Evolutionary conservation across 2,329 filamentous ascomycete species (phyloP), one percentile per base, ranked within the genome.

Genomic region (Aspergillus bombycis): DNA sequence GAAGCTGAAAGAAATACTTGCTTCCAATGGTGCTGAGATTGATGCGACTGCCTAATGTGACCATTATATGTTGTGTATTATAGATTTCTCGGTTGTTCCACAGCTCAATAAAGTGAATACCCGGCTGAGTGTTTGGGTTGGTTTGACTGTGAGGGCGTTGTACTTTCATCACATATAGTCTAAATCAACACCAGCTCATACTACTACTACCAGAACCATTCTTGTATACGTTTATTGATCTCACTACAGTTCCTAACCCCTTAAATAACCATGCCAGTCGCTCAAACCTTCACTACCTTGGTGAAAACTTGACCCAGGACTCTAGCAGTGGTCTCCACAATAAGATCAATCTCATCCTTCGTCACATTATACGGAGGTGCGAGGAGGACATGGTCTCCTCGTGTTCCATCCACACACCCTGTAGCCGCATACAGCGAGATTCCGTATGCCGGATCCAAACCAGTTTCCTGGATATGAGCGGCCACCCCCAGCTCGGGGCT

Each of bases 301-400:
- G 21, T 60, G 65, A 86, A 84, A 30, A 81, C 83, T 52, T 85
- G 83, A 16, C 79, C 73, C 26, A 91, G 75, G 21, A 90, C 82
- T n/a, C 72, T 77, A 4, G 74, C 76, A 3, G 87, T 78, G 0
- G 78, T 81, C 21, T 83, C 77, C 2, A 86, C 86, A 59, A 90
- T 85, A 28, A 79, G 71, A 16, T 85, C 80, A 58, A 91, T 78
- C 23, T 90, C 86, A 9, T 80, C 80, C 50, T 77, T 76, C 1
- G 83, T 87, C 26, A 89, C 81, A 52, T 86, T 92, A 76, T 88
- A 92, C 0, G 91, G 84, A 6, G 91, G 91, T 1, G 89, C 85
- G 12, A 94, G 70, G 30, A 93, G 81, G 41, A 92, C 79, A 74
- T 92, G 89, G 70, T 94, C 91, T 11, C 91, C 90, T 1, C 73